Evolutionary conservation across 1,284 basidiomycete genomes (phyloP).

Genomic region (Sparassis latifolia): DNA sequence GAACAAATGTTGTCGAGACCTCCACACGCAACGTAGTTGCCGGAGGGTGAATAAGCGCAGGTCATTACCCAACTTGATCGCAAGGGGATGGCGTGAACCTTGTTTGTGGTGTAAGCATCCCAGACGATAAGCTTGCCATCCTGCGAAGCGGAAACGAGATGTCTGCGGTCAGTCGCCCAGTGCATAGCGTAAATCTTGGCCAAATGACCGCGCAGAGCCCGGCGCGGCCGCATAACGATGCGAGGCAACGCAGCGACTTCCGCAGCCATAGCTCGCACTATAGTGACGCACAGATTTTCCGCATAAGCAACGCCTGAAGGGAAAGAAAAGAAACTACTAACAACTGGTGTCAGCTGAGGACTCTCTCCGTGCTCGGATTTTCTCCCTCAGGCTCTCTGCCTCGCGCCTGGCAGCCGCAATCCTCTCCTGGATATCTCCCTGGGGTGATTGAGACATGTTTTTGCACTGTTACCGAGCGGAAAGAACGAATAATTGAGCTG

Average conservation of each 20-base stretch:
- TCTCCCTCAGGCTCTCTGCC: slow-evolving; percentile 95
- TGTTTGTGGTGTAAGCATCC: slow-evolving; percentile 99
- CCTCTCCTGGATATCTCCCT: slow-evolving; percentile 87
- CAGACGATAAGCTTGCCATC: slow-evolving; percentile 99
- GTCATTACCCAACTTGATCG: slow-evolving; percentile 99
- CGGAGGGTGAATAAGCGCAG: slow-evolving; percentile 95
- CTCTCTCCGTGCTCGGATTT: slow-evolving; percentile 92
- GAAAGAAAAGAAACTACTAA: slow-evolving; percentile 40
- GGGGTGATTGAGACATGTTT: slow-evolving; percentile 69
- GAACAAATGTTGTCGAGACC: slow-evolving; percentile 99
- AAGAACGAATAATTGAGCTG: slow-evolving; percentile 3
- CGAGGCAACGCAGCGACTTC: slow-evolving; percentile 94
- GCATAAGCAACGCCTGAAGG: too few relatives aligned
- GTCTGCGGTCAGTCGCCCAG: slow-evolving; percentile 94
- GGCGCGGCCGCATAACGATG: slow-evolving; percentile 91
- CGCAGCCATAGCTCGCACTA: slow-evolving; percentile 93
- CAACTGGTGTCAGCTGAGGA: slow-evolving; percentile 94
- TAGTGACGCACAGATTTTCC: not conserved
- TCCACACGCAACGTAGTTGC: slow-evolving; percentile 96
- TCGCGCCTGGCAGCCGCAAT: slow-evolving; percentile 96
- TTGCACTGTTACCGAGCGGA: slow-evolving; percentile 10
- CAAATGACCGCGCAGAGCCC: slow-evolving; percentile 93
- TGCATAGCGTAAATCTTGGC: slow-evolving; percentile 99
- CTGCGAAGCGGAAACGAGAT: slow-evolving; percentile 97
- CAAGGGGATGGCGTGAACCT: slow-evolving; percentile 97